A percentile compares a stretch with the other conserved stretches of the same genome.
Evolutionary conservation across 495 filamentous ascomycete species (phyloP).

Genomic region (Baudoinia panamericana): DNA sequence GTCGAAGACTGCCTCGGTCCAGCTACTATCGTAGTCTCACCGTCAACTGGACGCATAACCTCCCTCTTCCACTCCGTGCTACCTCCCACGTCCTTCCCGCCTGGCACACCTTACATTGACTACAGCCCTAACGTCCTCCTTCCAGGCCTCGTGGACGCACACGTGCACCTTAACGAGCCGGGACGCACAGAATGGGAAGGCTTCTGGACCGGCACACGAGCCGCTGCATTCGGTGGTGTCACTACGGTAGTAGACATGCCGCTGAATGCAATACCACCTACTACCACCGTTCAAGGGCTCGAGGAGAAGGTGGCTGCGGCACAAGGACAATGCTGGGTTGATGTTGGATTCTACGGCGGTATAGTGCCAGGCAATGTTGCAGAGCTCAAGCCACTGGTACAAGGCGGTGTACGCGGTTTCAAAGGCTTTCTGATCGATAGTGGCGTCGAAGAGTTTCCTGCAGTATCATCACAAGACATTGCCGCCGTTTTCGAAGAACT

Average conservation of each 20-base stretch:
- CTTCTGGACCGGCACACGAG: slow-evolving; percentile 84
- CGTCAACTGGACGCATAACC: slow-evolving; percentile 68
- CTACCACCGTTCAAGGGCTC: slow-evolving; percentile 73
- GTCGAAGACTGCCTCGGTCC: slow-evolving; percentile 53
- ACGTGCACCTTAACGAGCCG: slow-evolving; percentile 96
- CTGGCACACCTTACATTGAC: slow-evolving; percentile 60
- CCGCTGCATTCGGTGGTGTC: slow-evolving; percentile 89
- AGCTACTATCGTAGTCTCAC: slow-evolving; percentile 69
- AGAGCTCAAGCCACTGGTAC: slow-evolving; percentile 67
- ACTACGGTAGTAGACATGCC: slow-evolving; percentile 99
- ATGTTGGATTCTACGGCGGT: slow-evolving; percentile 96
- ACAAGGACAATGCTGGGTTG: slow-evolving; percentile 87
- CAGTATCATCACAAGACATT: slow-evolving; percentile 69
- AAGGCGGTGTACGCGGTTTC: slow-evolving; percentile 82
- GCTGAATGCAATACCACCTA: slow-evolving; percentile 91
- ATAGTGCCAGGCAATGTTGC: slow-evolving; percentile 80
- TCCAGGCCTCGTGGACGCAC: slow-evolving; percentile 88
- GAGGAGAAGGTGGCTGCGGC: slow-evolving; percentile 78
- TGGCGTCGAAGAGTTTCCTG: slow-evolving; percentile 92
- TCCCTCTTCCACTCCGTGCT: slow-evolving; percentile 62
- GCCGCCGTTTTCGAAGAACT: slow-evolving; percentile 65
- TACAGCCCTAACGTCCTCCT: slow-evolving; percentile 78
- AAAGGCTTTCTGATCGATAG: slow-evolving; percentile 97
- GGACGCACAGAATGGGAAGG: slow-evolving; percentile 98
- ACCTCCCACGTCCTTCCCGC: slow-evolving; percentile 57